Base-by-base conservation (phyloP, 371 early-diverging fungal genomes). In the Apophysomyces trapeziformis region DNA sequence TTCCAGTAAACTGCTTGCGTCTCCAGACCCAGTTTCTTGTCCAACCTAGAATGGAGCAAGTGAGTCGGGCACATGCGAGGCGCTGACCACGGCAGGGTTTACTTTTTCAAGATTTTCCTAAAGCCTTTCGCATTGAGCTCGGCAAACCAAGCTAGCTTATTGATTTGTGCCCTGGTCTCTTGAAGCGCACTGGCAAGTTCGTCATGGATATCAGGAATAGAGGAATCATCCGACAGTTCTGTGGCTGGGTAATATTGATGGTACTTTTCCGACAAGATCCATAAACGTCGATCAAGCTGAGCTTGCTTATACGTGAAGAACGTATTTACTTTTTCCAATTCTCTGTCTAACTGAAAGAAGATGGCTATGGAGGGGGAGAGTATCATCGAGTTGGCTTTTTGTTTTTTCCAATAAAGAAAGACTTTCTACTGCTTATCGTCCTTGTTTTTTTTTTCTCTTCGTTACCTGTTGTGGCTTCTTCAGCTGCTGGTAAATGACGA, bases 71-170 rank as follows among this genome's bases (percentile, higher is more conserved):
- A 50, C 57, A 16, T 41, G 60, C 5, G n/a, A 21, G 38, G 60
- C 44, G 45, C 44, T 39, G 45, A 38, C 44, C 38, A 60, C 26
- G 39, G 47, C n/a, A 62, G 16, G 38, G 44, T 71, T 74, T 84
- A 89, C 90, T 91, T 91, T 79, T 91, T 91, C 43, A 90, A 77
- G 63, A 90, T 91, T 75, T 91, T 91, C 32, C 77, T 76, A 58
- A 87, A 86, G 0, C 89, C 91, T 35, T 87, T 83, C 21, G 80
- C 71, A 66, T 91, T 91, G 64, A 89, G 74, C 62, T 89, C 90
- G 18, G 84, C 85, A 76, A 84, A 91, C 80, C 85, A 82, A 62
- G 88, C 70, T 32, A 90, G 72, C 44, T 86, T 85, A 35, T 81
- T 80, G 44, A 90, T 78, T 61, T 85, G 81, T 18, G 82, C 82